A percentile compares a stretch with the other conserved stretches of the same genome.
Conservation (phyloP, 2,329 filamentous ascomycete genomes). For the Botrytis pseudocinerea region DNA sequence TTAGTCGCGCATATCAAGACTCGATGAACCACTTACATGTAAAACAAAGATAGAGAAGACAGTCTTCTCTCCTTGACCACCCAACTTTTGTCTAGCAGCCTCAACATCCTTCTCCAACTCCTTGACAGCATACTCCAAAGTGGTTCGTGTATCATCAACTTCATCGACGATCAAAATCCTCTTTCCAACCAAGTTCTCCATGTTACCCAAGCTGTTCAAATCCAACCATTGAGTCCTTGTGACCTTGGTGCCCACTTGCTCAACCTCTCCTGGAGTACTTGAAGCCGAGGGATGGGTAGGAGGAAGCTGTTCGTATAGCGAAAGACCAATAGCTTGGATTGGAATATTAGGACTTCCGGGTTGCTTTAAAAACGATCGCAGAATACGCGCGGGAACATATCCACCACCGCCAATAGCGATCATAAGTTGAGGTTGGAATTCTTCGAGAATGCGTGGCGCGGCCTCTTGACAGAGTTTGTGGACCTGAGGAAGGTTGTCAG, state of each 20-base stretch:
- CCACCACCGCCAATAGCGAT: constrained; percentile 97
- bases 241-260: constrained; percentile 87
- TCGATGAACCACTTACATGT: constrained; percentile 57
- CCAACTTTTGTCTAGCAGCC: constrained; percentile 71
- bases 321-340: constrained; percentile 98
- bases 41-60: constrained; percentile 94
- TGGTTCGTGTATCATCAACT: constrained; percentile 93
- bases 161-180: constrained; percentile 91
- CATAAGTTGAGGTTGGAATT: constrained; percentile 92
- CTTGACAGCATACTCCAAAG: constrained; percentile 88
- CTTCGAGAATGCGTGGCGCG: constrained; percentile 75
- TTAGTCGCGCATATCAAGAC: not conserved
- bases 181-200: constrained; percentile 88
- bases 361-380: constrained; percentile 95
- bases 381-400: constrained; percentile 94
- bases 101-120: constrained; percentile 96
- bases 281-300: constrained; percentile 54
- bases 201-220: constrained; percentile 75
- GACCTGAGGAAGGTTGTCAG: constrained; percentile 58
- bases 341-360: constrained; percentile 89
- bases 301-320: constrained; percentile 85
- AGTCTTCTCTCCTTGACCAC: constrained; percentile 72
- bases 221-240: constrained; percentile 99
- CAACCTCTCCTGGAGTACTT: constrained; percentile 49
- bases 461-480: constrained; percentile 95